Evolutionary conservation across 768 basidiomycete genomes (phyloP), one percentile per base, ranked within the genome.

Genomic region (Calocera cornea): DNA sequence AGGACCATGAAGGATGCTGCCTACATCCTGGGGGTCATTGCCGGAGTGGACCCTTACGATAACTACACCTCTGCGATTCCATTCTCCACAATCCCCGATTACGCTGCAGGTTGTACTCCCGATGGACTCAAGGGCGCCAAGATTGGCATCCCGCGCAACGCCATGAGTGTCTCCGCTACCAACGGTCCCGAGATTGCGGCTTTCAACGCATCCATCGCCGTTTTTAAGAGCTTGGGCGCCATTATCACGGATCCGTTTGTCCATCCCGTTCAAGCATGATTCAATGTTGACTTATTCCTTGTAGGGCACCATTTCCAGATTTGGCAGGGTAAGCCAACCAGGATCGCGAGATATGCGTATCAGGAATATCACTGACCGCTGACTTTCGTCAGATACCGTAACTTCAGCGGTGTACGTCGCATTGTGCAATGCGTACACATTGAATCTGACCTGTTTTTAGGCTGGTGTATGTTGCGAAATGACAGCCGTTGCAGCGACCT

Each of bases 1-100:
- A 78, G 85, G 3, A 82, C 83, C 1, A 68, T 86, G 29, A 72
- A 81, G 0, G 85, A 86, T 67, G 84, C 81, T 0, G 84, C 84
- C 0, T 79, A 82, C 38, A 79, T 86, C 1, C 77, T 86, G 14
- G 80, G 81, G n/a, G 72, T 82, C 44, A 85, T 86, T 44, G 83
- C 84, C 0, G 84, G 84, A 0, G 76, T 75, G 34, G 84, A 85
- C 67, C 78, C 80, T 2, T 81, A 83, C 34, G 85, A 86, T 73
- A 81, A 82, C 68, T 82, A 79, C 67, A 85, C 84, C 0, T 74
- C 82, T 0, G 78, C 78, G 8, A 60, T 60, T 60, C 54, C 54
- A 8, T 60, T 60, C 31, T 29, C 54, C 19, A 27, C 11, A 5
- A 60, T 31, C 54, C 54, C 54, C 14, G 54, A 60, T 19, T 60